Evolutionary conservation across 768 basidiomycete genomes (phyloP).

Genomic region (Agrocybe pediades): DNA sequence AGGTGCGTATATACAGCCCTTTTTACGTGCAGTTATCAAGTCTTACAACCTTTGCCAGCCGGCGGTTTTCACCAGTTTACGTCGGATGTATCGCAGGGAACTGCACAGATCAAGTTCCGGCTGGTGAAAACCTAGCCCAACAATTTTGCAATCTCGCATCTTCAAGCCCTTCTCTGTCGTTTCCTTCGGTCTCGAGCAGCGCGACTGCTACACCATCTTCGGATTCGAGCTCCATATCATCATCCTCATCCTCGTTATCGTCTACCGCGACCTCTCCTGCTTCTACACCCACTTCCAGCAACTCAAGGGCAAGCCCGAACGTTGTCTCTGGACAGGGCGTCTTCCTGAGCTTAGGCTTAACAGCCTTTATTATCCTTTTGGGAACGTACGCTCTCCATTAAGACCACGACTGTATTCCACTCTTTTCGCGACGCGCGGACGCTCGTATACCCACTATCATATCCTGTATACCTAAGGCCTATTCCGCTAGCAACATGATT

Average conservation of each 20-base stretch:
- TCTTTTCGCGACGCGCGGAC: no score
- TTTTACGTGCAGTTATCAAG: not conserved
- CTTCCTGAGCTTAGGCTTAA: no score
- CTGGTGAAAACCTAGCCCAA: constrained; percentile 46
- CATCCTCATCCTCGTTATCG: constrained; percentile 1
- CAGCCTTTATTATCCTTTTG: no score
- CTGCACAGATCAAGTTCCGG: constrained; percentile 38
- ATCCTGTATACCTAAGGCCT: no score
- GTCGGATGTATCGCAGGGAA: constrained; percentile 36
- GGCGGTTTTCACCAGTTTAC: constrained; percentile 35
- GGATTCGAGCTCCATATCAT: constrained; percentile 1
- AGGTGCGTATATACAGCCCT: constrained; percentile 27
- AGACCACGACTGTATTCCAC: no score
- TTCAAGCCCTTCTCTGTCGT: constrained; percentile 34
- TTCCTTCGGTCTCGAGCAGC: constrained; percentile 29
- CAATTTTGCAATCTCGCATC: constrained; percentile 47
- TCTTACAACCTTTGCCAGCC: not conserved
- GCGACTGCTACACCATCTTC: not conserved
- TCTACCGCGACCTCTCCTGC: not conserved
- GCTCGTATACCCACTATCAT: no score
- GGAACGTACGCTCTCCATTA: no score
- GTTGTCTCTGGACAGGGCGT: no score
- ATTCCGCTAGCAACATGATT: no score
- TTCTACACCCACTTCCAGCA: not conserved
- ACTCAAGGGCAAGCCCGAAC: not conserved